A percentile compares a stretch with the other conserved stretches of the same genome.
Conservation (phyloP, 148 eudicot genomes). For the Nepenthes mirabilis region DNA sequence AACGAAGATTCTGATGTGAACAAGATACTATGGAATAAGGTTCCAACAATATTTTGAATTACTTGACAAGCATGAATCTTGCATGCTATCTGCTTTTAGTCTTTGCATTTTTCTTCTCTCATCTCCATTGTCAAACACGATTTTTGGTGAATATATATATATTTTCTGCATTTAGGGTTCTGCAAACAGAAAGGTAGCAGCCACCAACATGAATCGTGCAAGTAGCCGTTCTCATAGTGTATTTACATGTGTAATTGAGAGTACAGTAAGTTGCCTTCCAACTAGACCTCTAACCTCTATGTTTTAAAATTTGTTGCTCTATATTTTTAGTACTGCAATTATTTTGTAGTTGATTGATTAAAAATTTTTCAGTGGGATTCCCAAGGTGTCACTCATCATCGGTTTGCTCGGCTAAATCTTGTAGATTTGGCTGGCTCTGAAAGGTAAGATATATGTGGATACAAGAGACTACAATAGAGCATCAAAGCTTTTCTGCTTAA, state of each 20-base stretch:
- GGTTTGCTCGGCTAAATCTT: constrained; percentile 89
- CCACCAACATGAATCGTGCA: constrained; percentile 97
- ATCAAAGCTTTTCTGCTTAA: too few relatives aligned
- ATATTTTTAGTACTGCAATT: neutral
- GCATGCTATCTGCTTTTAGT: neutral
- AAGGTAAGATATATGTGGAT: constrained; percentile 36
- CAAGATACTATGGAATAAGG: too few relatives aligned
- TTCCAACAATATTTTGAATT: neutral
- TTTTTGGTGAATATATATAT: neutral
- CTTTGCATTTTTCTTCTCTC: neutral
- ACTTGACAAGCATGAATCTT: neutral
- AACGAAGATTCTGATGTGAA: too few relatives aligned
- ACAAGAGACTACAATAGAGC: too few relatives aligned
- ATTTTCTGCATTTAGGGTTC: constrained; percentile 44
- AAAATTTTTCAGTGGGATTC: constrained; percentile 69
- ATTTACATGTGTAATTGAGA: constrained; percentile 84
- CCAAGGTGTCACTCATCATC: constrained; percentile 91
- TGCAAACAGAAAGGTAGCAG: constrained; percentile 93
- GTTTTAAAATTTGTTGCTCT: neutral
- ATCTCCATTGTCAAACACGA: neutral
- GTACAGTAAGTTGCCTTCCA: constrained; percentile 43
- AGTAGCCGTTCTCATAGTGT: constrained; percentile 99
- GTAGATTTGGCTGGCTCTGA: constrained; percentile 98
- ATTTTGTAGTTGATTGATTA: neutral
- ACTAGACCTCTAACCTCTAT: neutral